phyloP scores from a whole-genome alignment of 768 basidiomycete genomes.

The Auricularia sp. region DNA sequence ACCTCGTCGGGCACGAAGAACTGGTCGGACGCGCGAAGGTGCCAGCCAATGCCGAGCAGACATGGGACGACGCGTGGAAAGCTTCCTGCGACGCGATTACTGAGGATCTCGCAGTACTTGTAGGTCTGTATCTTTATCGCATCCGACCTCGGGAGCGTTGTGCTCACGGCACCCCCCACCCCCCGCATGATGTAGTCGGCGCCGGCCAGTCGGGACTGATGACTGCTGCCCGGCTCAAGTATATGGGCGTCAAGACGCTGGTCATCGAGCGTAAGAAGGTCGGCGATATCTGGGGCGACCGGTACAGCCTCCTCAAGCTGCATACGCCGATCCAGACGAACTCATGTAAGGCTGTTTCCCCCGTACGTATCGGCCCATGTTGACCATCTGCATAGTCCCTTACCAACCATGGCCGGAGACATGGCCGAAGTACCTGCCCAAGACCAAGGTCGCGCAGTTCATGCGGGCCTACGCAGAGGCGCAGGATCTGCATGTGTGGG shows the following conservation, averaged over 20 bases:
- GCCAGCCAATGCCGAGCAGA: background rate
- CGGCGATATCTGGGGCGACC: slow-evolving; percentile 36
- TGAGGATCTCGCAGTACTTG: slow-evolving; percentile 28
- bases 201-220: slow-evolving; percentile 34
- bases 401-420: slow-evolving; percentile 30
- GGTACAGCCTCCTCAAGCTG: slow-evolving; percentile 33
- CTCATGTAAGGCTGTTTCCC: background rate
- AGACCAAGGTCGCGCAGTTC: slow-evolving; percentile 36
- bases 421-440: slow-evolving; percentile 34
- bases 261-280: slow-evolving; percentile 29
- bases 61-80: background rate
- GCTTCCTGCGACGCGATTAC: slow-evolving; percentile 13
- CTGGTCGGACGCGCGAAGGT: background rate
- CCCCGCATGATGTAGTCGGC: slow-evolving; percentile 23
- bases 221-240: slow-evolving; percentile 32
- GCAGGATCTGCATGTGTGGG: slow-evolving; percentile 38
- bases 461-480: slow-evolving; percentile 30
- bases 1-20: slow-evolving; percentile 27
- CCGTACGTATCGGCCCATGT: background rate
- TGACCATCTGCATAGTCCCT: slow-evolving; percentile 20
- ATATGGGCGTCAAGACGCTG: slow-evolving; percentile 30
- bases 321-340: slow-evolving; percentile 19
- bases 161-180: no score
- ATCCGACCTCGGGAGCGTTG: background rate
- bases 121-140: slow-evolving; percentile 20